These are phyloP conservation scores for slime mould (Dictyostelium discoideum) DNA, from an alignment of 78 protist genomes.

Conservation along the genomic window DNA sequence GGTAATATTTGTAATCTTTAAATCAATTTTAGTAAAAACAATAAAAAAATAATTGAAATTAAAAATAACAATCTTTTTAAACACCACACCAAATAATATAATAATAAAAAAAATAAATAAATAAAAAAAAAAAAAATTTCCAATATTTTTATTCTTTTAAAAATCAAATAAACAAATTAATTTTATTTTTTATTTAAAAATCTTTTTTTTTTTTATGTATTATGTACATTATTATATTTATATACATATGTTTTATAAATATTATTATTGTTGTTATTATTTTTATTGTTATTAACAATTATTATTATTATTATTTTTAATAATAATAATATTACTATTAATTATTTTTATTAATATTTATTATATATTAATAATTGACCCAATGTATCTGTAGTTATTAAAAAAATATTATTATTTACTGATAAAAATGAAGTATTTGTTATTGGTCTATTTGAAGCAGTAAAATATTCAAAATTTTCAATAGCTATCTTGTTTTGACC, in stretches of 20 bases:
- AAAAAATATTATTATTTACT: background rate
- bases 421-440: conserved; percentile 24
- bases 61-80: no score
- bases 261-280: no score
- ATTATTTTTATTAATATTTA: conserved; percentile 8
- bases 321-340: background rate
- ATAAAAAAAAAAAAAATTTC: no score
- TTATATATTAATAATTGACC: conserved; percentile 33
- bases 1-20: background rate
- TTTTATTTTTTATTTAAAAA: background rate
- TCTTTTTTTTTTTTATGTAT: no score
- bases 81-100: no score
- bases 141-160: no score
- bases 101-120: no score
- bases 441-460: conserved; percentile 47
- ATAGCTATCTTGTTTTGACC: background rate
- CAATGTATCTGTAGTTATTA: conserved; percentile 45
- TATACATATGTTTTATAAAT: background rate
- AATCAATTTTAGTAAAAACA: background rate
- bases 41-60: no score
- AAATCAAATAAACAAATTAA: background rate
- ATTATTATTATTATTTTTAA: background rate
- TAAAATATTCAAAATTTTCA: conserved; percentile 50
- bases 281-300: background rate
- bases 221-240: background rate